Evolutionary conservation across 2,329 filamentous ascomycete genomes (phyloP), one percentile per base, ranked within the genome.

Genomic region (Pyrenophora seminiperda): DNA sequence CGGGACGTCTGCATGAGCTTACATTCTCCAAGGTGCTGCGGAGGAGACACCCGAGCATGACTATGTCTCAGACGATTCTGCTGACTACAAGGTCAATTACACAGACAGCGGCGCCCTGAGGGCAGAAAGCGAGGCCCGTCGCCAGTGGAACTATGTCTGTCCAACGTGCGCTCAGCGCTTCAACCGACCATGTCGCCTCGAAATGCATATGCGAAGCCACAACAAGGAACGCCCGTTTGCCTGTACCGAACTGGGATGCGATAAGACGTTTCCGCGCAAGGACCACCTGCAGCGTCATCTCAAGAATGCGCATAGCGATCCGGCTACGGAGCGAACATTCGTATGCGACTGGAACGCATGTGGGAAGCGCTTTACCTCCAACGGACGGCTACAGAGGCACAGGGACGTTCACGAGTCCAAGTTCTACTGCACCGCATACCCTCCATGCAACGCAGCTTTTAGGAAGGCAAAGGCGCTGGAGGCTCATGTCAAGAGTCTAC

Each of bases 211-310:
- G 18, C 83, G 91, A 56, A 91, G 89, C 1, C 93, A 97, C 72
- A 93, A 85, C 44, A 91, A 93, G 61, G 89, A 93, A 61, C 85
- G 92, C 1, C 86, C 91, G 0, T 95, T 89, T 72, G 79, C 80
- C 31, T 97, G 93, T 67, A 77, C 80, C 2, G 81, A 87, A 54
- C 75, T 80, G 5, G 85, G 75, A 33, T 97, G 93, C 68, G 83
- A 84, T 63, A 97, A 96, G 76, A 83, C 86, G 33, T 97, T 96
- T 70, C 83, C 91, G 11, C 89, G 94, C 54, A 84, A 90, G 59
- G 93, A 93, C 62, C 91, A 97, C 74, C 79, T 97, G 14, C 86
- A 88, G 52, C 87, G 91, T 58, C 93, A 97, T 70, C 75, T 95
- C 66, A 91, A 92, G 68, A 89, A 88, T 47, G 86, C 87, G 9